phyloP scores from a whole-genome alignment of 768 basidiomycete genomes.

The Suillus subluteus region DNA sequence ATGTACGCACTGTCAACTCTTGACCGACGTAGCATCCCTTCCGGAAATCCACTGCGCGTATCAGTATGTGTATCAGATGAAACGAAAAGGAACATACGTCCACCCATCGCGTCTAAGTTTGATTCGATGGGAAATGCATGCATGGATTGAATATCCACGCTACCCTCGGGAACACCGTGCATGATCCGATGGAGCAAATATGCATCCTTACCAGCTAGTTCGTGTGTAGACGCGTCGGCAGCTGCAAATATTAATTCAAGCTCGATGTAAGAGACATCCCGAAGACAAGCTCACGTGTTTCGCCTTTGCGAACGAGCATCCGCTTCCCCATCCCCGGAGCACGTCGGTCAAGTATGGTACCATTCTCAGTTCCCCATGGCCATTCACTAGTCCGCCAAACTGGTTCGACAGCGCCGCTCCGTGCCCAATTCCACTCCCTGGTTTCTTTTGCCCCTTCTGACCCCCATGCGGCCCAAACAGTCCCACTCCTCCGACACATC shows the following conservation, averaged over 20 bases:
- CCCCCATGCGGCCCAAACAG: conserved; percentile 84
- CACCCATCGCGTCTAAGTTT: conserved; percentile 94
- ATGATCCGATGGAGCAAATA: conserved; percentile 81
- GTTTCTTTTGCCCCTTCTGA: conserved; percentile 44
- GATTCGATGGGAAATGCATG: conserved; percentile 93
- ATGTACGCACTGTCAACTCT: conserved; percentile 94
- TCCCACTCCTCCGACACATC: conserved; percentile 80
- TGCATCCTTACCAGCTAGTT: conserved; percentile 51
- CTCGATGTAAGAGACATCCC: not conserved
- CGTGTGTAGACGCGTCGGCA: conserved; percentile 57
- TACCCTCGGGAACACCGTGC: conserved; percentile 89
- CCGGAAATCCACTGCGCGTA: conserved; percentile 80
- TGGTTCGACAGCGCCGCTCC: conserved; percentile 80
- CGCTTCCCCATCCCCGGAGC: conserved; percentile 81
- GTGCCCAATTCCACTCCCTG: conserved; percentile 56
- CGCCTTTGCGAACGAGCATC: conserved; percentile 69
- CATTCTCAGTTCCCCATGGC: conserved; percentile 66
- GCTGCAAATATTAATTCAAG: conserved; percentile 40
- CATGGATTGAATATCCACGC: conserved; percentile 71
- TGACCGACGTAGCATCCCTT: conserved; percentile 99
- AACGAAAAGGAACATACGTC: conserved; percentile 56
- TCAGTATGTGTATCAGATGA: conserved; percentile 7
- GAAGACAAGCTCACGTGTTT: conserved; percentile 62
- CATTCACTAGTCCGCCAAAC: conserved; percentile 58
- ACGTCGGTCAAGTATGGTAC: conserved; percentile 61